Evolutionary conservation across 768 basidiomycete genomes (phyloP), one percentile per base, ranked within the genome.

Genomic region (Russula ochroleuca): DNA sequence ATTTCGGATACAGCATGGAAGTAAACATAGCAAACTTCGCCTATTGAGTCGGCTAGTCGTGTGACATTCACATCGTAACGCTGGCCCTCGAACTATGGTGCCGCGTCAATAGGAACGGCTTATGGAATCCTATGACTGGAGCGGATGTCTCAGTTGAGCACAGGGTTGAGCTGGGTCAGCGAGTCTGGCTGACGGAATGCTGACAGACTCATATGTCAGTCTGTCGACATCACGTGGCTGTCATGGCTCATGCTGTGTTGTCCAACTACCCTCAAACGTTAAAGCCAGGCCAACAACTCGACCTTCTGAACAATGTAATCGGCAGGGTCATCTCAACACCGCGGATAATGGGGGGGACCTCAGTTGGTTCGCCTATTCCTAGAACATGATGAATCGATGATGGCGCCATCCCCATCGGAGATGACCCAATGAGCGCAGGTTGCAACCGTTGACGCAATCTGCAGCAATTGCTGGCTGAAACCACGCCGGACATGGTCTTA

Each of bases 361-460:
- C 10, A 8, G n/a, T 45, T 10, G 43, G n/a, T 45, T 45, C 8
- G 3, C 41, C 41, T 19, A 35, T 43, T 7, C 41, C 17, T 15
- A 43, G 19, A 15, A 15, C 15, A 40, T 15, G 5, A 28, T 28
- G n/a, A 33, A 33, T 8, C 5, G 41, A 7, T 1, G 25, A 67
- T 67, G 38, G 57, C 67, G 67, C 52, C 40, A 67, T 67, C 48
- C 13, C 28, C 3, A n/a, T 15, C 31, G 6, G 45, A 25, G 33
- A 61, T 52, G 51, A 45, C 51, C 11, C n/a, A 14, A 25, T 63
- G 25, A 8, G 8, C 23, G 14, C 49, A 40, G 17, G 13, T 28
- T 49, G 41, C 58, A 28, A 64, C 11, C 8, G 37, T 45, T 68
- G 67, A 68, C 61, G 67, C 67, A 33, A 68, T 68, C 15, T 66